Evolutionary conservation across 352 stramenopile species (phyloP), one percentile per base, ranked within the genome.

Genomic region (Pythium phragmitis): DNA sequence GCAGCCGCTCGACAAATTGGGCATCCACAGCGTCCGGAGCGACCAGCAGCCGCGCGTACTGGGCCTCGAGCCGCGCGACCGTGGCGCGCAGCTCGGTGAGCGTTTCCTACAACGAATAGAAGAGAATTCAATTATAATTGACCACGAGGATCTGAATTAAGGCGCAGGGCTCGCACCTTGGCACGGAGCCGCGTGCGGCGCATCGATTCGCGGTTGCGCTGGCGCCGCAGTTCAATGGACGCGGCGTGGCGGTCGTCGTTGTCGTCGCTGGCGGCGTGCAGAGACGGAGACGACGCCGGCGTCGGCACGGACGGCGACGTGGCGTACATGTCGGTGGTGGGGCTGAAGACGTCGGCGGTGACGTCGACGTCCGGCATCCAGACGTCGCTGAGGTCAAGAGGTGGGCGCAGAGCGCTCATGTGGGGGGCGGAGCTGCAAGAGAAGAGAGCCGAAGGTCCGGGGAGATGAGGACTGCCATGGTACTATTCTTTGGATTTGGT

Each of bases 191-290:
- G 67, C 45, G 51, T 65, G 60, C 71, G 71, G 14, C 67, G 71
- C 71, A 77, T 77, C 26, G 71, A 72, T 51, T 77, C 71, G 42
- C 71, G 71, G 53, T 77, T 77, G 60, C 71, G 71, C 39, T 54
- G 33, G 12, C 71, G 57, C 1, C 71, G 71, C 46, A 60, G 63
- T 21, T 33, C 57, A 36, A 56, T 21, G 57, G 57, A 48, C 30
- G 54, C 54, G 37, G 37, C 41, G 19, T 58, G n/a, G 34, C 19
- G n/a, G 33, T 50, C 42, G 33, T 55, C 47, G 45, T 46, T 34
- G 13, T 63, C 57, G 46, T 63, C 57, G 36, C 53, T 61, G 23
- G 19, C 17, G 16, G 50, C 39, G 34, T 21, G 17, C 12, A 52
- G 54, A 41, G 54, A 61, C 33, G n/a, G 9, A 17, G 54, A 13